These are phyloP conservation scores for Fraxinus ornus DNA, from an alignment of 305 asterid genomes.

Conservation along the genomic window DNA sequence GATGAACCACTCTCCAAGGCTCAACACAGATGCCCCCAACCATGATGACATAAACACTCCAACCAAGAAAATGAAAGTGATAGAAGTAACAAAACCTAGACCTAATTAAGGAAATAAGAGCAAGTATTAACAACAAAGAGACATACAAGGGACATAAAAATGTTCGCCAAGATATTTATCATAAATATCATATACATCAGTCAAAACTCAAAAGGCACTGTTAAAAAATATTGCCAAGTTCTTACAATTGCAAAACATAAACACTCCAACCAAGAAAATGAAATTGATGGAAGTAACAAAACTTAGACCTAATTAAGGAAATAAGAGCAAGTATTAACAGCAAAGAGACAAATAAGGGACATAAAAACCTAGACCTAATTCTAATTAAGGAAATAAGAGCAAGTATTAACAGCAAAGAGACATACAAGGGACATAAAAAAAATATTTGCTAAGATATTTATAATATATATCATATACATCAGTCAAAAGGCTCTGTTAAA, in stretches of 20 bases:
- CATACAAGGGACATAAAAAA: background rate
- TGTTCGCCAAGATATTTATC: background rate
- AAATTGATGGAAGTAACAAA: conserved; percentile 21
- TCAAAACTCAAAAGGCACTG: background rate
- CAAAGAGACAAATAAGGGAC: background rate
- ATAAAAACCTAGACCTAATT: conserved; percentile 13
- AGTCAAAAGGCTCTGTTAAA: background rate
- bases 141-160: background rate
- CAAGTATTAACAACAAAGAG: background rate
- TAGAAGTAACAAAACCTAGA: conserved; percentile 42
- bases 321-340: background rate
- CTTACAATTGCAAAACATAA: conserved; percentile 8
- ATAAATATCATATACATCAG: background rate
- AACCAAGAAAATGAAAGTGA: conserved; percentile 41
- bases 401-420: background rate
- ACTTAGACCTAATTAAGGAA: conserved; percentile 18
- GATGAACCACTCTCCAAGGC: conserved; percentile 45
- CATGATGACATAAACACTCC: conserved; percentile 49
- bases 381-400: background rate
- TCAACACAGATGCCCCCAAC: conserved; percentile 41
- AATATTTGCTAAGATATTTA: background rate
- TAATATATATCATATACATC: background rate
- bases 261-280: conserved; percentile 23
- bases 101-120: conserved; percentile 19
- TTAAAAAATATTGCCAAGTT: background rate